These are phyloP conservation scores for Spatholobus suberectus DNA, from an alignment of 306 rosid species.

Conservation along the genomic window DNA sequence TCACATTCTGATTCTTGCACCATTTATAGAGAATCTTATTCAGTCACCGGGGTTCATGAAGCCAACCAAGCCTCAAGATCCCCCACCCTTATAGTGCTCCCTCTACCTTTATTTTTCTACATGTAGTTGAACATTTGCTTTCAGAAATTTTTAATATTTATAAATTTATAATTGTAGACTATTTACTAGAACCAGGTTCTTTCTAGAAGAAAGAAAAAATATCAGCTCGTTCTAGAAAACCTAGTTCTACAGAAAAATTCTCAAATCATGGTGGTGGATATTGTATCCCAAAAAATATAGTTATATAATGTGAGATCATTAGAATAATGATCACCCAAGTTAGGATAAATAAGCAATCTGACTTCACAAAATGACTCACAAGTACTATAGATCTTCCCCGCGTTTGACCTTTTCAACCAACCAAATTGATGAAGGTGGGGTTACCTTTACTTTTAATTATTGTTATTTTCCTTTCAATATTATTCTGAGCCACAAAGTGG, in stretches of 20 bases:
- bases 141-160: background rate
- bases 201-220: constrained; percentile 23
- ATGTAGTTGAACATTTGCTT: background rate
- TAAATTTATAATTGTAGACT: background rate
- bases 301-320: constrained; percentile 2
- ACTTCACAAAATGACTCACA: constrained; percentile 22
- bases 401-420: constrained; percentile 40
- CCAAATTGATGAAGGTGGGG: background rate
- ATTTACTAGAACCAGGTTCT: constrained; percentile 39
- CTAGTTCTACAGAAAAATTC: background rate
- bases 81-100: constrained; percentile 10
- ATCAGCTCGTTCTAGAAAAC: constrained; percentile 17
- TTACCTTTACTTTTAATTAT: background rate
- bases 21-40: constrained; percentile 44
- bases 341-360: constrained; percentile 6
- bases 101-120: background rate
- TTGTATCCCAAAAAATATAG: background rate
- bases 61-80: constrained; percentile 5
- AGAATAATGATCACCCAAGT: constrained; percentile 20
- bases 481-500: constrained; percentile 35
- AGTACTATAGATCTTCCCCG: background rate
- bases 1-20: constrained; percentile 51
- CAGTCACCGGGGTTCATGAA: constrained; percentile 22
- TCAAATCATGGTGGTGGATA: constrained; percentile 15
- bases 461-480: background rate